Percentiles rank a stretch among this genome's conserved stretches.
These are phyloP conservation scores for Leccinum arenicola DNA, from an alignment of 768 basidiomycete genomes.

Conservation along the genomic window DNA sequence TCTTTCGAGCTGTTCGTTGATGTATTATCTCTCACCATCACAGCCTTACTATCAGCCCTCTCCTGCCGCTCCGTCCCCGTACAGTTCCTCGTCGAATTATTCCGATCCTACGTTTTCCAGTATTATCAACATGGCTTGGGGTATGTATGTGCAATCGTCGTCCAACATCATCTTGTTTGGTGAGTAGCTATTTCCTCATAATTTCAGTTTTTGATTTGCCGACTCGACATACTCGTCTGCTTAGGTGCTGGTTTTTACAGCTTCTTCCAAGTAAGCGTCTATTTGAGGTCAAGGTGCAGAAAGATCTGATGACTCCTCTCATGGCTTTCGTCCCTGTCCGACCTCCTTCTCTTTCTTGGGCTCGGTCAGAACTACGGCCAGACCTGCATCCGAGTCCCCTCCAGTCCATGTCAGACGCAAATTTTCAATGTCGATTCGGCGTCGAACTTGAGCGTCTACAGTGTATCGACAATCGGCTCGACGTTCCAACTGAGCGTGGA, in stretches of 20 bases:
- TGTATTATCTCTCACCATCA: not conserved
- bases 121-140: slow-evolving; percentile 8
- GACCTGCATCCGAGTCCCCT: slow-evolving; percentile 30
- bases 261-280: slow-evolving; percentile 40
- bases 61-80: slow-evolving; percentile 43
- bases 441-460: slow-evolving; percentile 40
- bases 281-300: not conserved
- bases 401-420: slow-evolving; percentile 39
- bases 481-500: slow-evolving; percentile 41
- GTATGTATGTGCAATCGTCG: slow-evolving; percentile 30
- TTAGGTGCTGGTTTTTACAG: slow-evolving; percentile 48
- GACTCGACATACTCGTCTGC: not conserved
- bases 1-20: not conserved
- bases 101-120: slow-evolving; percentile 37
- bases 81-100: slow-evolving; percentile 30
- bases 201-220: slow-evolving; percentile 22
- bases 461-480: slow-evolving; percentile 44
- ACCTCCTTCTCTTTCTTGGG: not conserved
- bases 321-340: not conserved
- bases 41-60: slow-evolving; percentile 50
- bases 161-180: slow-evolving; percentile 44
- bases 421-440: slow-evolving; percentile 40
- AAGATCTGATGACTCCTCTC: not conserved
- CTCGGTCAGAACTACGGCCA: slow-evolving; percentile 36
- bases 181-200: slow-evolving; percentile 15